These are phyloP conservation scores for Betula pendula DNA, from an alignment of 306 rosid genomes.

Conservation along the genomic window DNA sequence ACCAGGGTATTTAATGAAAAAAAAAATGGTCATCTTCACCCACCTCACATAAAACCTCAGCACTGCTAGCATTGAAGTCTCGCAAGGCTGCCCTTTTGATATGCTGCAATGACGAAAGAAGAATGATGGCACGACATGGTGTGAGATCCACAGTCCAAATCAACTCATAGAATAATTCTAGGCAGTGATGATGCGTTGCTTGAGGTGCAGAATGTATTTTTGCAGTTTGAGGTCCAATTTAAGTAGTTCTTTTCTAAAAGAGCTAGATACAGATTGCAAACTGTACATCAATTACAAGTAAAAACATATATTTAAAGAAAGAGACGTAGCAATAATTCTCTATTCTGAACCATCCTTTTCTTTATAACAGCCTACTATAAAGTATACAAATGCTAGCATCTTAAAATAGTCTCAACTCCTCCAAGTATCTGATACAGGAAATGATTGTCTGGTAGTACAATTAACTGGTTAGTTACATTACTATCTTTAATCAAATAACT, in stretches of 20 bases:
- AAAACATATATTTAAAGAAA: not conserved
- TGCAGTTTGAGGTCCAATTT: not conserved
- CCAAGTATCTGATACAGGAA: not conserved
- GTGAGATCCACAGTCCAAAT: slow-evolving; percentile 1
- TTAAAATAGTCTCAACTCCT: not conserved
- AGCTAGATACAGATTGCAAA: not conserved
- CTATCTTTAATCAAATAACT: slow-evolving; percentile 5
- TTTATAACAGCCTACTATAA: not conserved
- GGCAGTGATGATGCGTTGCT: not conserved
- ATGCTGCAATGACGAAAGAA: slow-evolving; percentile 60
- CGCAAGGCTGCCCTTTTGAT: slow-evolving; percentile 73
- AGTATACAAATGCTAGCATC: not conserved
- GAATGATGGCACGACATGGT: not conserved
- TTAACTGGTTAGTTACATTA: not conserved
- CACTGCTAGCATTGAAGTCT: slow-evolving; percentile 69
- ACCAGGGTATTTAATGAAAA: not conserved
- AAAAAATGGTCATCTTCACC: slow-evolving; percentile 18
- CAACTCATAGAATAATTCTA: not conserved
- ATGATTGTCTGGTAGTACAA: not conserved
- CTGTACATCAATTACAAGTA: not conserved
- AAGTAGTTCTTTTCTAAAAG: not conserved
- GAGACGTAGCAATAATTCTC: not conserved
- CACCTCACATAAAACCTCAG: slow-evolving; percentile 90
- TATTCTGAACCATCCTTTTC: not conserved
- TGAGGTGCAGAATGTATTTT: not conserved